A percentile compares a stretch with the other conserved stretches of the same genome.
These are phyloP conservation scores for Drosera spatulata DNA, from an alignment of 179 eudicot species.

Conservation along the genomic window DNA sequence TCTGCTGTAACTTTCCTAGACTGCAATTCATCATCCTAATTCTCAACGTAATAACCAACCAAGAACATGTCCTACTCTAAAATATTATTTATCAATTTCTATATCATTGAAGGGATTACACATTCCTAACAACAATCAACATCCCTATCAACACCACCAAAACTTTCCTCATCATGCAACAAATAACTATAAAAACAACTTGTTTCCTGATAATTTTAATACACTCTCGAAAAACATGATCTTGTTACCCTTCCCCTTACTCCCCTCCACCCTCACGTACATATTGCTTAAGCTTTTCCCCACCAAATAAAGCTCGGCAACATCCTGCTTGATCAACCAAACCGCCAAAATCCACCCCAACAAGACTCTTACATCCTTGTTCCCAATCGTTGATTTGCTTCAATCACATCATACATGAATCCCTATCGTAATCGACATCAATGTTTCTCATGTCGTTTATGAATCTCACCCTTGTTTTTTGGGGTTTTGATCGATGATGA, in stretches of 20 bases:
- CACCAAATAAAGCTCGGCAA: slow-evolving; percentile 12
- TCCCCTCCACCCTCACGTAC: slow-evolving; percentile 9
- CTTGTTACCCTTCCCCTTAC: neutral
- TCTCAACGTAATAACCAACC: too few species aligned
- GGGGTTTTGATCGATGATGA: slow-evolving; percentile 10
- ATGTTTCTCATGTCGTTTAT: slow-evolving; percentile 13
- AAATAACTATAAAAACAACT: slow-evolving; percentile 9
- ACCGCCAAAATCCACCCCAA: slow-evolving; percentile 16
- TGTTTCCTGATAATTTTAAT: slow-evolving; percentile 7
- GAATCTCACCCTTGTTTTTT: slow-evolving; percentile 20
- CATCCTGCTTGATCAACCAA: slow-evolving; percentile 8
- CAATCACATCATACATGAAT: slow-evolving; percentile 5
- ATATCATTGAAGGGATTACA: too few species aligned
- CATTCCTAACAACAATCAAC: too few species aligned
- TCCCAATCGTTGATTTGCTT: slow-evolving; percentile 6
- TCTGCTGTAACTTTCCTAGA: too few species aligned
- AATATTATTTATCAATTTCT: too few species aligned
- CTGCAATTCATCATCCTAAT: too few species aligned
- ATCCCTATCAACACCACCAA: slow-evolving; percentile 5
- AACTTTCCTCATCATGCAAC: slow-evolving; percentile 16
- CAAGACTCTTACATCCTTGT: slow-evolving; percentile 5
- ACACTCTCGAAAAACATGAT: slow-evolving; percentile 6
- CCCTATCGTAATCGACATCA: slow-evolving; percentile 12
- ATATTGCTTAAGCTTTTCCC: slow-evolving; percentile 13
- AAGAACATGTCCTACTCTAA: too few species aligned